Percentiles rank a stretch among this genome's conserved stretches.
Evolutionary conservation across 2,329 filamentous ascomycete species (phyloP).

Genomic region (Cytospora leucostoma): DNA sequence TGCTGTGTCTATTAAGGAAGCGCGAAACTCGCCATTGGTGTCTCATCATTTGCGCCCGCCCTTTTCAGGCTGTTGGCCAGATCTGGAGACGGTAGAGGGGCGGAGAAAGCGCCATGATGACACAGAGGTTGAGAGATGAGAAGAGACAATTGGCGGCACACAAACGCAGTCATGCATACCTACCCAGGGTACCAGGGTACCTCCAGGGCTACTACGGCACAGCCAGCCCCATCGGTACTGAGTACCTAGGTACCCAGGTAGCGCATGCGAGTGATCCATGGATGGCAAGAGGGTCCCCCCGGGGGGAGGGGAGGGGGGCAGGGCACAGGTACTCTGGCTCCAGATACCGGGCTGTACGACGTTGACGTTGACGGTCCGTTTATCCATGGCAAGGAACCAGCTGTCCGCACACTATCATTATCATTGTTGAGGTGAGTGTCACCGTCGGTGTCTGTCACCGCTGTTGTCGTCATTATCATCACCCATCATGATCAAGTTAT

Average conservation of each 20-base stretch:
- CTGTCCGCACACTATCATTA: background rate
- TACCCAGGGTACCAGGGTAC: conserved; percentile 18
- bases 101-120: conserved; percentile 16
- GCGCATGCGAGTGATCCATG: too few relatives aligned
- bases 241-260: too few relatives aligned
- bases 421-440: background rate
- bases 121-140: conserved; percentile 4
- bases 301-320: too few relatives aligned
- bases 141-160: conserved; percentile 15
- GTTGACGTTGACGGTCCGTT: background rate
- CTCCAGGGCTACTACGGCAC: too few relatives aligned
- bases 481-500: too few relatives aligned
- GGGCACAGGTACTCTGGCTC: conserved; percentile 14
- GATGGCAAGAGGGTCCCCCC: too few relatives aligned
- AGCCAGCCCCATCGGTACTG: too few relatives aligned
- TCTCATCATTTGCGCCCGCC: conserved; percentile 16
- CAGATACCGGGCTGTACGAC: conserved; percentile 23
- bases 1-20: conserved; percentile 17
- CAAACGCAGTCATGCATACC: conserved; percentile 21
- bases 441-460: background rate
- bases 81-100: conserved; percentile 7
- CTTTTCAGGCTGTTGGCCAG: conserved; percentile 13
- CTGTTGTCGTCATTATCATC: too few relatives aligned
- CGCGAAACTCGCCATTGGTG: conserved; percentile 23
- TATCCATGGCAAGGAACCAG: background rate